phyloP scores from a whole-genome alignment of 495 filamentous ascomycete genomes.

The Letharia columbiana region DNA sequence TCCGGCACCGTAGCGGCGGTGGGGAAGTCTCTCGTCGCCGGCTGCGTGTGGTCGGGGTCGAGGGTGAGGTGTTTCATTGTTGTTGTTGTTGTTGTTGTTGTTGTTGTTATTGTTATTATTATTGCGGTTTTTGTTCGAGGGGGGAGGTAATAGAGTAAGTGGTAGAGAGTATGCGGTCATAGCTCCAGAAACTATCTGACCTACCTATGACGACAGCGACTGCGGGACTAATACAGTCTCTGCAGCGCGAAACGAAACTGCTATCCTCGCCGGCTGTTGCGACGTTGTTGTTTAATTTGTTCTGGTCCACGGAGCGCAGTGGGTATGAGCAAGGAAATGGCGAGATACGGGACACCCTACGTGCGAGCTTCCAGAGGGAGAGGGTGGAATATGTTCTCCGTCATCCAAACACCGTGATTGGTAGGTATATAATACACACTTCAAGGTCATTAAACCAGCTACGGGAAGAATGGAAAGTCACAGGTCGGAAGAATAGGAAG shows the following conservation, averaged over 20 bases:
- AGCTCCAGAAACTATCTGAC: not conserved
- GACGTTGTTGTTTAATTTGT: no score
- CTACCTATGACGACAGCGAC: conserved; percentile 9
- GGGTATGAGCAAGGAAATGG: not conserved
- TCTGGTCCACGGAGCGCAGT: no score
- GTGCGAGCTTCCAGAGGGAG: not conserved
- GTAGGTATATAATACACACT: not conserved
- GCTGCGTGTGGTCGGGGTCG: conserved; percentile 15
- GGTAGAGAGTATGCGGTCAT: conserved; percentile 6
- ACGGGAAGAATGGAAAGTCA: not conserved
- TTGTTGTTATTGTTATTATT: no score
- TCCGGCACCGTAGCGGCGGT: conserved; percentile 12
- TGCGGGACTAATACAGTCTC: not conserved
- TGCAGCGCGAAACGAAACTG: not conserved
- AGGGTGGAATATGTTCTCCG: not conserved
- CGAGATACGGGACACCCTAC: not conserved
- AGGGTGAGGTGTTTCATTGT: conserved; percentile 27
- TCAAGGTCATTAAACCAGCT: not conserved
- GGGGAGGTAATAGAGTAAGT: no score
- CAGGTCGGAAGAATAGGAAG: not conserved
- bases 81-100: no score
- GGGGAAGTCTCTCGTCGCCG: conserved; percentile 28
- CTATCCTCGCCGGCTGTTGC: no score
- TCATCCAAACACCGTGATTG: not conserved
- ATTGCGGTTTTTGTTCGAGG: no score